Conservation (phyloP, 441 rosid species). For the Euphorbia celastroides region DNA sequence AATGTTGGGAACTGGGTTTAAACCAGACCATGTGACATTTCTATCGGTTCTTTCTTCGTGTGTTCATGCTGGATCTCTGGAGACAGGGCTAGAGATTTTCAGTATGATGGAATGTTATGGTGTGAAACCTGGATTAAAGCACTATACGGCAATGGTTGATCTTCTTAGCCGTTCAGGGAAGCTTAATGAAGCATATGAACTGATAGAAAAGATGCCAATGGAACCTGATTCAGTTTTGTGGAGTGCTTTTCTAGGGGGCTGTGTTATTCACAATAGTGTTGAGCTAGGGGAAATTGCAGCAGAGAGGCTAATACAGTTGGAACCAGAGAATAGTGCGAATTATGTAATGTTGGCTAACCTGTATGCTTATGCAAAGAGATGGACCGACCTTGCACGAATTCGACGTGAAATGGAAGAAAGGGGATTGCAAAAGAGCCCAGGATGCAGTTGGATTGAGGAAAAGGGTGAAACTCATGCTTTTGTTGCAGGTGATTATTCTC, state of each 20-base stretch:
- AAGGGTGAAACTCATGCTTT: constrained; percentile 21
- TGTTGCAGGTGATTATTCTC: constrained; percentile 22
- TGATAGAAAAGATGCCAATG: constrained; percentile 63
- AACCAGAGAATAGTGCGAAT: constrained; percentile 57
- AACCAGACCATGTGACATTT: constrained; percentile 70
- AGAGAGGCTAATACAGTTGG: constrained; percentile 53
- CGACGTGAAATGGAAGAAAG: constrained; percentile 20
- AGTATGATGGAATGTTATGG: constrained; percentile 45
- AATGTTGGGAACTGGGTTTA: constrained; percentile 42
- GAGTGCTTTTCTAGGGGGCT: constrained; percentile 85
- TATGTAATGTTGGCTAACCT: constrained; percentile 66
- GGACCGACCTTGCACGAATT: constrained; percentile 37
- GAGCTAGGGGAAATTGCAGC: constrained; percentile 74
- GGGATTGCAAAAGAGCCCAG: constrained; percentile 26
- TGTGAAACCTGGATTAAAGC: constrained; percentile 67
- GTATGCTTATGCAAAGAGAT: constrained; percentile 58
- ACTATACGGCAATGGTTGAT: constrained; percentile 80
- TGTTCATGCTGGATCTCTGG: constrained; percentile 68
- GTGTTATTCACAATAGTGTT: constrained; percentile 62
- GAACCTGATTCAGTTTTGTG: constrained; percentile 67
- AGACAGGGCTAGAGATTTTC: constrained; percentile 59
- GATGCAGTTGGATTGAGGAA: constrained; percentile 32
- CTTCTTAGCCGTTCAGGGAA: constrained; percentile 72
- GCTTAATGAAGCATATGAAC: constrained; percentile 55
- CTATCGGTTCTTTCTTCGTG: constrained; percentile 71